These are phyloP conservation scores for Cucurbita pepo DNA, from an alignment of 306 rosid genomes.

Conservation along the genomic window DNA sequence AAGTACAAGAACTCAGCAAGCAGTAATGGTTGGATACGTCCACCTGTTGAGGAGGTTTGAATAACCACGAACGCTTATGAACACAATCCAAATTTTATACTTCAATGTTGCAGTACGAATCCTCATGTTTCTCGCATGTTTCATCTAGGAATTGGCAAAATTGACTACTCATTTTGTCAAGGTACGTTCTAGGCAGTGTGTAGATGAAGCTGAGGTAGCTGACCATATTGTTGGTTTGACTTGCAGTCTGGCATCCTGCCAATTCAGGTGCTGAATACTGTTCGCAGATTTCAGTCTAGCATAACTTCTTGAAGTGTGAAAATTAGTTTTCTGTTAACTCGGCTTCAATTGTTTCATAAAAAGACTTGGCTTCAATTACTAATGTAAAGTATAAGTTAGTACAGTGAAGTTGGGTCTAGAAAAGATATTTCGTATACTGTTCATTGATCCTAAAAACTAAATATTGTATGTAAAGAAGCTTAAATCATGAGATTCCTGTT, in stretches of 20 bases:
- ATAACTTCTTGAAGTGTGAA: not conserved
- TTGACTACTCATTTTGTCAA: constrained; percentile 48
- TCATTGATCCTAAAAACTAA: not conserved
- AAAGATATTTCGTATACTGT: not conserved
- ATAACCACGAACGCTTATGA: not conserved
- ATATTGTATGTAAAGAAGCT: not conserved
- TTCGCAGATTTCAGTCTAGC: not conserved
- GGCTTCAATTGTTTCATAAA: not conserved
- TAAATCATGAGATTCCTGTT: not conserved
- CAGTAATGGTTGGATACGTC: constrained; percentile 56
- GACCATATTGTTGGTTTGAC: constrained; percentile 94
- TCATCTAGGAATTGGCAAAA: constrained; percentile 58
- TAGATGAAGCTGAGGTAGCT: constrained; percentile 89
- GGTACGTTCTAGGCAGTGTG: constrained; percentile 81
- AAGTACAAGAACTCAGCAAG: constrained; percentile 58
- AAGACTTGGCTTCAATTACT: not conserved
- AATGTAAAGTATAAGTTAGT: not conserved
- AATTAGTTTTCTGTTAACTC: not conserved
- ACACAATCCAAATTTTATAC: not conserved
- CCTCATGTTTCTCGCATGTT: constrained; percentile 2
- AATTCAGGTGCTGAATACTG: constrained; percentile 47
- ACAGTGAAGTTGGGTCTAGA: not conserved
- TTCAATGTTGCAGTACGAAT: not conserved
- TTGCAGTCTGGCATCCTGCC: constrained; percentile 78
- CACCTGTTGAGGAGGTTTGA: constrained; percentile 80